Conservation (phyloP, 768 basidiomycete genomes). For the Mycena belliarum region DNA sequence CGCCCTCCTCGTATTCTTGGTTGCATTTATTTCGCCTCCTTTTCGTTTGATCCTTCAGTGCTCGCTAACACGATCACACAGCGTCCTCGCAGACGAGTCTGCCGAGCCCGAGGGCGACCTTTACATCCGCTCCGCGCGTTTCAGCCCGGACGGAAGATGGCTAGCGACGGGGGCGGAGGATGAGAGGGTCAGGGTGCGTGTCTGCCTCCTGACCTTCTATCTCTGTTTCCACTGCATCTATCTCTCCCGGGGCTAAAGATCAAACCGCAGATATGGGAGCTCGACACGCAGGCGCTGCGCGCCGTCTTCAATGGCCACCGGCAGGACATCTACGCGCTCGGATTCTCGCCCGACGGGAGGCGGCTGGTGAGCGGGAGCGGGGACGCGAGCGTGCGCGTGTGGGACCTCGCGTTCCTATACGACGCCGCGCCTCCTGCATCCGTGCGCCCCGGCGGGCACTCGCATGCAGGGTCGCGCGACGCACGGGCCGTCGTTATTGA, state of each 20-base stretch:
- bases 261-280: slow-evolving; percentile 79
- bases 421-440: too few relatives aligned
- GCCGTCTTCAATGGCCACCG: slow-evolving; percentile 81
- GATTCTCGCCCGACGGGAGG: slow-evolving; percentile 68
- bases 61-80: too few relatives aligned
- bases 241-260: too few relatives aligned
- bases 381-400: too few relatives aligned
- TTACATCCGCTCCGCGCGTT: slow-evolving; percentile 92
- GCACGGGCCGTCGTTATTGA: slow-evolving; percentile 3
- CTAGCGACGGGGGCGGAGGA: slow-evolving; percentile 97
- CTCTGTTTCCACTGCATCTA: too few relatives aligned
- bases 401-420: too few relatives aligned
- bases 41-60: too few relatives aligned
- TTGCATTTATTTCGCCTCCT: too few relatives aligned
- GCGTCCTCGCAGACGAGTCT: slow-evolving; percentile 75
- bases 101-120: slow-evolving; percentile 79
- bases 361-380: too few relatives aligned
- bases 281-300: slow-evolving; percentile 69
- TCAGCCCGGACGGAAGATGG: slow-evolving; percentile 91
- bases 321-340: slow-evolving; percentile 94
- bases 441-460: slow-evolving; percentile 49
- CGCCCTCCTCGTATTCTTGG: too few relatives aligned
- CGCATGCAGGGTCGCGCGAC: slow-evolving; percentile 79
- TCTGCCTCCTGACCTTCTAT: too few relatives aligned
- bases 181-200: slow-evolving; percentile 79